Evolutionary conservation across 148 eudicot species (phyloP).

Genomic region (Diospyros lotus): DNA sequence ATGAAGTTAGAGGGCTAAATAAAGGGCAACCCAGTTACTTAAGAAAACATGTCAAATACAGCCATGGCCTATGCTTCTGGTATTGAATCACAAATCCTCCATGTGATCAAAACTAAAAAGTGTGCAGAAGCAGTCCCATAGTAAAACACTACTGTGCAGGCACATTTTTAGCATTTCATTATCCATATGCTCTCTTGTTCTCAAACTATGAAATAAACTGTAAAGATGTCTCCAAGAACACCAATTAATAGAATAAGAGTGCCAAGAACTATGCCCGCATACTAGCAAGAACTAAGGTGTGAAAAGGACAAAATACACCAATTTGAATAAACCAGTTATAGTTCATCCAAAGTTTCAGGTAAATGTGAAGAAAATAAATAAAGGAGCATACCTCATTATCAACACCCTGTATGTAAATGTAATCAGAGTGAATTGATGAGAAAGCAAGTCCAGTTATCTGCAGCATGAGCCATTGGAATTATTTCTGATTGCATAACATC

Average conservation of each 20-base stretch:
- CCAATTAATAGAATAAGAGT: not conserved
- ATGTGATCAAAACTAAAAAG: no score
- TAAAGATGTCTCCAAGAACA: no score
- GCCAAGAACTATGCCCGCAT: not conserved
- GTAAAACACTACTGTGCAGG: no score
- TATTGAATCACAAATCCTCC: no score
- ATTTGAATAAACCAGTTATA: not conserved
- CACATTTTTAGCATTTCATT: no score
- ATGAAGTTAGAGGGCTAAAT: no score
- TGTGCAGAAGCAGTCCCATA: no score
- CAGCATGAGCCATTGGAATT: slow-evolving; percentile 8
- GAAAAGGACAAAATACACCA: not conserved
- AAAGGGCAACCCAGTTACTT: no score
- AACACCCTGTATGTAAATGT: slow-evolving; percentile 60
- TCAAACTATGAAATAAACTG: no score
- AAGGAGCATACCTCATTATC: slow-evolving; percentile 55
- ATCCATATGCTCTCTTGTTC: no score
- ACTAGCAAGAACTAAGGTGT: not conserved
- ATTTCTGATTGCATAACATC: not conserved
- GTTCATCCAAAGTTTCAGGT: not conserved
- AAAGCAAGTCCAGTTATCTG: slow-evolving; percentile 78
- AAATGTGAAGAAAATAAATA: not conserved
- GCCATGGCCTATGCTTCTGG: no score
- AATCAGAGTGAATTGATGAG: slow-evolving; percentile 52
- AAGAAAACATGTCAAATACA: no score